Conservation (phyloP, 2,329 filamentous ascomycete genomes). For the Monosporascus sp. region DNA sequence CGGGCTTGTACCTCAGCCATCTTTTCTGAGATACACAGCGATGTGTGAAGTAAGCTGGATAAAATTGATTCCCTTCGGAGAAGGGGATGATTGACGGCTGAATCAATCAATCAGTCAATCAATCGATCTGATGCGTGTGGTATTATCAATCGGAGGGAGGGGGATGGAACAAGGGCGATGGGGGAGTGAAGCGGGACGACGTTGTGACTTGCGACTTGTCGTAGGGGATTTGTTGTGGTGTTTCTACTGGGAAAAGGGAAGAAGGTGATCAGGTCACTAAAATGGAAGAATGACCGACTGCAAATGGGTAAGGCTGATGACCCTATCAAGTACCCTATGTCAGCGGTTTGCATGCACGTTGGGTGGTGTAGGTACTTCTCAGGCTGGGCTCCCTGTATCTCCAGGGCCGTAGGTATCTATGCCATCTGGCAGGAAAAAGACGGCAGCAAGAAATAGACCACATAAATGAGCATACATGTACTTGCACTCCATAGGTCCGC, state of each 20-base stretch:
- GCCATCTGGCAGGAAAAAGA: too few relatives aligned
- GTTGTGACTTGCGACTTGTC: not conserved
- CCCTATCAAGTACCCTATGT: not conserved
- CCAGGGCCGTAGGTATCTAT: not conserved
- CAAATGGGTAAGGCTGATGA: not conserved
- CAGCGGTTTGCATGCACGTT: not conserved
- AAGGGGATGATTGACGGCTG: conserved; percentile 21
- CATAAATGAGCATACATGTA: too few relatives aligned
- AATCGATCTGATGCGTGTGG: not conserved
- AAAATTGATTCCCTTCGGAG: conserved; percentile 21
- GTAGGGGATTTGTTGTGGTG: not conserved
- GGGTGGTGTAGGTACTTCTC: not conserved
- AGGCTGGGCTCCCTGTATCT: not conserved
- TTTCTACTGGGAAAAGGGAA: not conserved
- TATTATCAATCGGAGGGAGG: not conserved
- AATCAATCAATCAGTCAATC: not conserved
- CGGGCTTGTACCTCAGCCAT: conserved; percentile 96
- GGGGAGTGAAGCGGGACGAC: not conserved
- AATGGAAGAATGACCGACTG: not conserved
- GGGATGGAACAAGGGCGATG: not conserved
- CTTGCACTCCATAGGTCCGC: too few relatives aligned
- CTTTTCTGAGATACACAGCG: conserved; percentile 36
- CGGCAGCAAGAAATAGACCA: too few relatives aligned
- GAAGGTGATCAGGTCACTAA: not conserved
- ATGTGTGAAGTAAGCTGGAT: conserved; percentile 24